These are phyloP conservation scores for Stephania yunnanensis DNA, from an alignment of 164 flowering plant species.

Conservation along the genomic window DNA sequence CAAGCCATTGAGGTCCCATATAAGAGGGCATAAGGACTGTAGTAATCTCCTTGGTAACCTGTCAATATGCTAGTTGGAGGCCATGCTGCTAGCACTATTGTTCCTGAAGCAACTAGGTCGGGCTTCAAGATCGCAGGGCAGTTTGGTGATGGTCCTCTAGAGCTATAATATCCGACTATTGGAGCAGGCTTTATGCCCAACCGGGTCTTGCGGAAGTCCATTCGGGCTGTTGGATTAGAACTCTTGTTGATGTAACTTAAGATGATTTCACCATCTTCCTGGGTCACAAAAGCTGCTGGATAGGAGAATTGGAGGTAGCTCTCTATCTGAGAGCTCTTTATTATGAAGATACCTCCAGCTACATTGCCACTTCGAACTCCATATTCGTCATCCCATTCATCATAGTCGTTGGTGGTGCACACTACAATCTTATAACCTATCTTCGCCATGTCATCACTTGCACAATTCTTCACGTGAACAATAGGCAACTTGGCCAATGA, in stretches of 20 bases:
- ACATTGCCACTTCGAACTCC: not conserved
- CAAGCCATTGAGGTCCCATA: constrained; percentile 69
- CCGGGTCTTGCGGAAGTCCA: constrained; percentile 13
- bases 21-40: constrained; percentile 29
- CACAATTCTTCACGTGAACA: constrained; percentile 9
- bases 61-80: constrained; percentile 16
- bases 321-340: not conserved
- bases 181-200: constrained; percentile 15
- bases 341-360: constrained; percentile 13
- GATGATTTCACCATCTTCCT: not conserved
- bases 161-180: constrained; percentile 9
- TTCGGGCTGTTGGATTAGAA: constrained; percentile 6
- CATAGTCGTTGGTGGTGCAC: not conserved
- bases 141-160: constrained; percentile 13
- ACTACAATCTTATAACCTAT: constrained; percentile 13
- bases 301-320: not conserved
- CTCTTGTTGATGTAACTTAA: constrained; percentile 5
- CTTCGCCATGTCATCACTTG: not conserved
- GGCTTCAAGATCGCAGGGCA: constrained; percentile 14
- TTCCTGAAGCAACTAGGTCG: constrained; percentile 43
- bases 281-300: constrained; percentile 2
- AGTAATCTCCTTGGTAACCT: not conserved
- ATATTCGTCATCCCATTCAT: not conserved
- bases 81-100: constrained; percentile 47
- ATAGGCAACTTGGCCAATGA: constrained; percentile 3